Conservation (phyloP, 2,329 filamentous ascomycete species). For the Fusarium sp. region DNA sequence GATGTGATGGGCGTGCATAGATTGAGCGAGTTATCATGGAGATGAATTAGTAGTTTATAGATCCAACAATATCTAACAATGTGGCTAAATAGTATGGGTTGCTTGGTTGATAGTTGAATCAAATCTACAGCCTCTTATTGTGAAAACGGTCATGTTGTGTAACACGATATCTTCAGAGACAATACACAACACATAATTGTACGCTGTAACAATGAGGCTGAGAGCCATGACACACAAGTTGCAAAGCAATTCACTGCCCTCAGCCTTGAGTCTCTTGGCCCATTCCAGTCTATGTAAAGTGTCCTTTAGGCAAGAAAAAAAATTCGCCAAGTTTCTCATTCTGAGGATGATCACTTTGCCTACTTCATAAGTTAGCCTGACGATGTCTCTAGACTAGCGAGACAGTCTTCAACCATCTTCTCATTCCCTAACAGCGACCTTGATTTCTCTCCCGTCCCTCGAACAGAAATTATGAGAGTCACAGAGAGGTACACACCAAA, state of each 20-base stretch:
- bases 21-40: slow-evolving; percentile 11
- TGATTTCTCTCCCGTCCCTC: neutral
- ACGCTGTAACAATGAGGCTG: slow-evolving; percentile 31
- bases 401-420: neutral
- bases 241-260: neutral
- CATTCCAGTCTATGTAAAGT: slow-evolving; percentile 5
- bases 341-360: neutral
- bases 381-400: neutral
- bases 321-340: neutral
- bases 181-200: neutral
- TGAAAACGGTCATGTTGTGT: slow-evolving; percentile 2
- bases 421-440: neutral
- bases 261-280: slow-evolving; percentile 13
- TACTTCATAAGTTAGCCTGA: neutral
- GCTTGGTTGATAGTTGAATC: neutral
- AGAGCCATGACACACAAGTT: slow-evolving; percentile 16
- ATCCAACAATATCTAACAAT: neutral
- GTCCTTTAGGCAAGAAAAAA: neutral
- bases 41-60: neutral
- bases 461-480: slow-evolving; percentile 30
- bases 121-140: neutral
- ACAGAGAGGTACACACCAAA: slow-evolving; percentile 18
- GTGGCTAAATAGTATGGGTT: neutral
- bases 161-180: slow-evolving; percentile 12
- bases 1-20: slow-evolving; percentile 14